Evolutionary conservation across 176 grass and related monocot genomes (phyloP).

Genomic region (Phragmites australis): DNA sequence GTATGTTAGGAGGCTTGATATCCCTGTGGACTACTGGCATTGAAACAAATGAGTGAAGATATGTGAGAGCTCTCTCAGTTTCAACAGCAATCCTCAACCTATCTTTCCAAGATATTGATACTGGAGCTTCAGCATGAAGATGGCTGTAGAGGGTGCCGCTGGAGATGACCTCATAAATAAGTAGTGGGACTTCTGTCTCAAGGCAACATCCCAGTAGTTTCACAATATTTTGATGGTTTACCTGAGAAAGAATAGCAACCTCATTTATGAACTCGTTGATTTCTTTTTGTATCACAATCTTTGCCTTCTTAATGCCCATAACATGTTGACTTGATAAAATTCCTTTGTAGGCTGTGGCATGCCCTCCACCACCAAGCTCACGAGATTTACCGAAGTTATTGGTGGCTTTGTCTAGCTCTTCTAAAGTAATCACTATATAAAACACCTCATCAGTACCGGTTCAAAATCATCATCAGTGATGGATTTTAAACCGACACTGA

Average conservation of each 20-base stretch:
- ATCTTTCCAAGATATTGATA: constrained; percentile 37
- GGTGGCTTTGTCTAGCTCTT: constrained; percentile 48
- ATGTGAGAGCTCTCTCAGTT: constrained; percentile 35
- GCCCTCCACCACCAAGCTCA: constrained; percentile 34
- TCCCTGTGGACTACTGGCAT: constrained; percentile 32
- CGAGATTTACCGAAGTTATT: constrained; percentile 38
- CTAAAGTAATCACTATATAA: constrained; percentile 36
- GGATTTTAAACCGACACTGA: no score
- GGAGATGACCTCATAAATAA: not conserved
- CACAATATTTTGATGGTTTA: no score
- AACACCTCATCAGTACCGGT: no score
- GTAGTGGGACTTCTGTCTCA: no score
- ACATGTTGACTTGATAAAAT: no score
- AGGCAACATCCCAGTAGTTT: no score
- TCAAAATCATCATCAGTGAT: no score
- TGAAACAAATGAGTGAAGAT: constrained; percentile 40
- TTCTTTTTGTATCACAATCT: no score
- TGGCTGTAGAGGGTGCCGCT: constrained; percentile 39
- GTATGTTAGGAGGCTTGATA: constrained; percentile 46
- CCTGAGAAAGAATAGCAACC: no score
- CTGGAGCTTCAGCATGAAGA: not conserved
- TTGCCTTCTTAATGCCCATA: no score
- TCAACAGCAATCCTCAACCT: constrained; percentile 43
- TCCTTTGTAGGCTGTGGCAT: constrained; percentile 22
- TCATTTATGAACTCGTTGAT: no score